Base-by-base conservation (phyloP, 306 rosid genomes). In the Quillaja saponaria region DNA sequence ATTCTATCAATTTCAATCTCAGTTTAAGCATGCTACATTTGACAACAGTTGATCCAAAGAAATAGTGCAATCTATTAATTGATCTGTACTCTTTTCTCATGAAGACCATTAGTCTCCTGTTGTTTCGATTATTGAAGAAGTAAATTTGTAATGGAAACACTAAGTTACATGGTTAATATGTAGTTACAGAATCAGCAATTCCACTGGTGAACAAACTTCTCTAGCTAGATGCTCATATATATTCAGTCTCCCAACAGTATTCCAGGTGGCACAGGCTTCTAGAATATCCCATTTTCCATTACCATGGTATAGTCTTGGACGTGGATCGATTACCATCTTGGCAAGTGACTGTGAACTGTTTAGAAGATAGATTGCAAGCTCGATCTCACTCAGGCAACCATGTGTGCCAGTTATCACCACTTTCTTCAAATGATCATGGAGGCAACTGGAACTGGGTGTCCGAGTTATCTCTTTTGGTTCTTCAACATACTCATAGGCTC, bases 291-390 rank as follows among this genome's bases (percentile, higher is more conserved):
- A 79, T 61, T 74, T 69, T 0, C 74, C 74, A 1, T 79, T 61
- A 1, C 71, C 83, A 3, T 35, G 25, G 68, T 79, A 79, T 4
- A 19, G 3, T 66, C 53, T 65, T 31, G 64, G 54, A 25, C 68
- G 71, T 25, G 74, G 5, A 79, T 64, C 14, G 5, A 79, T 64
- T 18, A 37, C 45, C 80, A 79, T 74, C 11, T 44, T 70, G 34
- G 65, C 48, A 19, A 79, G 80, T 7, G 60, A 49, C 50, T 55
- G 80, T 77, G n/a, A n/a, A 44, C 61, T 66, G 20, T 6, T 66
- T 6, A 70, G 42, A 0, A 79, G 68, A 66, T 74, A 74, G 9
- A 44, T 50, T 8, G 80, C 80, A 28, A 61, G 55, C 7, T 58
- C 74, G 15, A 79, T 74, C 63, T 74, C 80, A 49, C 71, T 66